Evolutionary conservation across 192 early-diverging fungal species (phyloP), one percentile per base, ranked within the genome.

Genomic region (Dimargaris verticillata): DNA sequence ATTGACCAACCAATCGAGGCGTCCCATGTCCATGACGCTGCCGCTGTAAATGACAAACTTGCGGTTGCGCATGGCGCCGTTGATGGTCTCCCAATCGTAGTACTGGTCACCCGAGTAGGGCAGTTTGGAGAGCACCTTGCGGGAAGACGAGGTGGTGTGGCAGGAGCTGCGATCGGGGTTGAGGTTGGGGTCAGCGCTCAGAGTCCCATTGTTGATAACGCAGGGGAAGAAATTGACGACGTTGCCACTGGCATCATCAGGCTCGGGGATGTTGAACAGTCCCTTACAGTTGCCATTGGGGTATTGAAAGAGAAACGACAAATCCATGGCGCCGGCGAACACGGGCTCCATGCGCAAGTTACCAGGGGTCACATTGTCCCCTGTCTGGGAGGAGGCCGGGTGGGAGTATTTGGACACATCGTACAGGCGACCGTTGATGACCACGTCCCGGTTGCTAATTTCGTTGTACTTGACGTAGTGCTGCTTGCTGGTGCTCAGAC

Each of bases 301-400:
- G 54, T 76, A 79, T 73, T 89, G 88, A 70, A 89, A 89, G 74
- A 89, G 53, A 44, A 88, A 86, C 22, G 80, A 79, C 58, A 87
- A 64, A 64, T 89, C 88, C 68, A 72, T 80, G 53, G 83, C 81
- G 49, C 83, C 82, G 0, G 81, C 80, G 22, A 76, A 73, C 5
- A 78, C 68, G 3, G 81, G 69, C 5, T 71, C 71, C 63, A 75
- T 75, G 64, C 77, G 70, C 13, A 87, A 62, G 46, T 84, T 66
- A 33, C 80, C 77, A 26, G 12, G 60, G 5, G 26, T 66, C 29
- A 67, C 63, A 0, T 67, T 68, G 9, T 47, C 46, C 33, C 75
- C 72, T 0, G 68, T 72, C 70, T 68, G 67, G 45, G 72, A 69
- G 51, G 69, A 61, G 9, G 71, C 69, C 25, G 0, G 74, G 48